phyloP scores from a whole-genome alignment of 2,329 filamentous ascomycete genomes.

The Plenodomus tracheiphilus region DNA sequence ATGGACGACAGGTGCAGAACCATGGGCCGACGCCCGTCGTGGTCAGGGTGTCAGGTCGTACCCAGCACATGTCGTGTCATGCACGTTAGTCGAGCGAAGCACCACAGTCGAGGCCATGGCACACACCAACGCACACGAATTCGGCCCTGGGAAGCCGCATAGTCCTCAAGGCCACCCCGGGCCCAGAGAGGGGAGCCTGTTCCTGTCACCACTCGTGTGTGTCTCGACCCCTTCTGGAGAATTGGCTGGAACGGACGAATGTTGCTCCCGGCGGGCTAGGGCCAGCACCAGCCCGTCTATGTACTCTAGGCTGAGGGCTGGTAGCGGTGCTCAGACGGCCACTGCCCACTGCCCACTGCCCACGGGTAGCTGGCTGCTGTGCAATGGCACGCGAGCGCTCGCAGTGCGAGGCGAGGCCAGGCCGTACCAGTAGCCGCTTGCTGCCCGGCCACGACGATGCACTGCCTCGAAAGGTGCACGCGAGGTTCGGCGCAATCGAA shows the following conservation, averaged over 20 bases:
- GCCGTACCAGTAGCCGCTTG: conserved; percentile 5
- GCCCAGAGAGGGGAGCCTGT: too few relatives aligned
- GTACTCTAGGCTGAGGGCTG: neutral
- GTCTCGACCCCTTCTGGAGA: too few relatives aligned
- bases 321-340: neutral
- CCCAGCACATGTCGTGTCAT: neutral
- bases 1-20: too few relatives aligned
- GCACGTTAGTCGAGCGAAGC: neutral
- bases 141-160: too few relatives aligned
- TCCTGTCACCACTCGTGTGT: too few relatives aligned
- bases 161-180: too few relatives aligned
- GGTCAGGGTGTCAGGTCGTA: neutral
- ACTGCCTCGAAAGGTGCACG: conserved; percentile 3
- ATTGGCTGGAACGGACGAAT: neutral
- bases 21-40: too few relatives aligned
- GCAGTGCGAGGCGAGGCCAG: conserved; percentile 3
- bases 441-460: conserved; percentile 14
- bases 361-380: conserved; percentile 9
- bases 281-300: neutral
- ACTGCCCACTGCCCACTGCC: too few relatives aligned
- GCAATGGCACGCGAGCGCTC: conserved; percentile 27
- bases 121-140: too few relatives aligned
- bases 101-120: neutral
- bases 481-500: neutral
- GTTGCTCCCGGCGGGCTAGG: neutral